phyloP scores from a whole-genome alignment of 768 basidiomycete genomes.

The Collybia sp. region DNA sequence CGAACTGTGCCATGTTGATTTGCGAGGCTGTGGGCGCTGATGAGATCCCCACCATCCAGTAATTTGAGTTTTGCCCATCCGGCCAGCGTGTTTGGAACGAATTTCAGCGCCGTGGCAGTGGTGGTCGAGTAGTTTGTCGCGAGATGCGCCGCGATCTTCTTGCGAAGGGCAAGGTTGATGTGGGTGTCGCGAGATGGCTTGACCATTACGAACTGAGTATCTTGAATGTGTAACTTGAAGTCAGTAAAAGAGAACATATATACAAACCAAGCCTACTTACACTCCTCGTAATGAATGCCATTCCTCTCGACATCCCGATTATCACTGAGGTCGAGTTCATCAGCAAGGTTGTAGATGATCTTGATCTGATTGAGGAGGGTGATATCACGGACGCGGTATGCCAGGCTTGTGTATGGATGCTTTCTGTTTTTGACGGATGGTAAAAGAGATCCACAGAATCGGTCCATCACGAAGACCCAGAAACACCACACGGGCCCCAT shows the following conservation, averaged over 20 bases:
- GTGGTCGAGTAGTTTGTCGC: no score
- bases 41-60: no score
- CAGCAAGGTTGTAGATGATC: slow-evolving; percentile 16
- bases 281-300: neutral
- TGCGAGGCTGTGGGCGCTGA: no score
- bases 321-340: slow-evolving; percentile 15
- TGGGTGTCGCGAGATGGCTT: neutral
- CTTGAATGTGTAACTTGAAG: slow-evolving; percentile 1
- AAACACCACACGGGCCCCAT: slow-evolving; percentile 31
- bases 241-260: neutral
- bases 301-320: no score
- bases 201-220: neutral
- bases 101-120: no score
- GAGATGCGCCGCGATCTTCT: no score
- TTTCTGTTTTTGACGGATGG: slow-evolving; percentile 20
- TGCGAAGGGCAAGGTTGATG: neutral
- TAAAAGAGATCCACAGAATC: slow-evolving; percentile 26
- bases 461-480: slow-evolving; percentile 36
- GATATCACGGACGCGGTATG: slow-evolving; percentile 17
- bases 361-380: slow-evolving; percentile 28
- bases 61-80: no score
- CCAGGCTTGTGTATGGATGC: slow-evolving; percentile 26
- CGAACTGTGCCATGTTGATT: no score
- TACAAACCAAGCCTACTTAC: slow-evolving; percentile 8
- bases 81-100: no score